A percentile compares a stretch with the other conserved stretches of the same genome.
Conservation (phyloP, 2,329 filamentous ascomycete species). For the Hysterium pulicare region DNA sequence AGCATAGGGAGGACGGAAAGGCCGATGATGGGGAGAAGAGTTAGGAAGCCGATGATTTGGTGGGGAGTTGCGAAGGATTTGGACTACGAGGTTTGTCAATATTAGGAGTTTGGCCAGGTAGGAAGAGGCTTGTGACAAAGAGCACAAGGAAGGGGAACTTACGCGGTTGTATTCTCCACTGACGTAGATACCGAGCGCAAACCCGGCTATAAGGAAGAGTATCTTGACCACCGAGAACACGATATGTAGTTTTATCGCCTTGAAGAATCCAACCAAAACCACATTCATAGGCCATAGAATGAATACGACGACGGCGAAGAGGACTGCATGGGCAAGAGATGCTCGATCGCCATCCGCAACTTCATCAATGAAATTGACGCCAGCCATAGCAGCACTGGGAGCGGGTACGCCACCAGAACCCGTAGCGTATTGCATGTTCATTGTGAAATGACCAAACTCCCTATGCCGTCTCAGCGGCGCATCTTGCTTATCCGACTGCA, state of each 20-base stretch:
- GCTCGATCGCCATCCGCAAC: conserved; percentile 25
- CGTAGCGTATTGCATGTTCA: conserved; percentile 40
- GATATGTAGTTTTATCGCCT: conserved; percentile 42
- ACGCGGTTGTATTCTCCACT: conserved; percentile 40
- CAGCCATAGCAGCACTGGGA: conserved; percentile 13
- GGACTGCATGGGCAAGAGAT: conserved; percentile 28
- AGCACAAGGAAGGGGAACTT: conserved; percentile 20
- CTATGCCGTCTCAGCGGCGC: conserved; percentile 38
- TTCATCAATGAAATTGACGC: conserved; percentile 21
- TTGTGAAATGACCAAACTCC: conserved; percentile 39
- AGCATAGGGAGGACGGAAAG: not conserved
- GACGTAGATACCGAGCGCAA: conserved; percentile 42
- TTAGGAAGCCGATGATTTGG: conserved; percentile 46
- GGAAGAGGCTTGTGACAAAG: too few species aligned
- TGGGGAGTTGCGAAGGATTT: conserved; percentile 44
- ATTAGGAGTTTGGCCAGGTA: conserved; percentile 9
- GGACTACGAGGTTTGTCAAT: conserved; percentile 33
- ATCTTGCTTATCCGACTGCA: conserved; percentile 26
- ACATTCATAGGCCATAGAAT: conserved; percentile 30
- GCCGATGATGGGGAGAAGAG: conserved; percentile 42
- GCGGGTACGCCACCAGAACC: conserved; percentile 33
- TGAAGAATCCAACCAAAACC: conserved; percentile 37
- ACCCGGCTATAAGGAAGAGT: conserved; percentile 36
- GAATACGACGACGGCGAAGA: conserved; percentile 32
- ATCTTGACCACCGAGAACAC: conserved; percentile 38